Evolutionary conservation across 768 basidiomycete genomes (phyloP), one percentile per base, ranked within the genome.

Genomic region (Sarcodon sp.): DNA sequence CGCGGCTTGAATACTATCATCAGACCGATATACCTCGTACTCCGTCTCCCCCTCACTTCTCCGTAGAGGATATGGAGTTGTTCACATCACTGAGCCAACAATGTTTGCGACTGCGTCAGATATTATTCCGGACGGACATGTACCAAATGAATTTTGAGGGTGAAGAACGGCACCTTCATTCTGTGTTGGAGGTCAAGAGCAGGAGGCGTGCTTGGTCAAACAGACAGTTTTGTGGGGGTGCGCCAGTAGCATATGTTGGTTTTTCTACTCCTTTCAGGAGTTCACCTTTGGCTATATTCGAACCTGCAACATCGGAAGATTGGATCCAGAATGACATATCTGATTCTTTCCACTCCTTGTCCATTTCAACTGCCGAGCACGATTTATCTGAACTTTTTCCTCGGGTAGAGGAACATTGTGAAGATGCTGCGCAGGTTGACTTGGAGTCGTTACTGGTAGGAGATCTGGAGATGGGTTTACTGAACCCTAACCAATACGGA

Each of bases 121-220:
- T 74, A 18, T 67, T 69, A 13, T 58, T 65, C 7, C 71, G 74
- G 44, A 60, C 67, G 33, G 63, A 59, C 41, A 66, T 65, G 45
- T 63, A 61, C 43, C 66, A 61, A 44, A 67, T 61, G 50, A 73
- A 66, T 54, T 58, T 66, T 33, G 59, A 59, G 35, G 67, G 64
- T 18, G 70, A 67, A 35, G 66, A 64, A 53, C 56, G 44, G 52
- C 55, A 53, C 47, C 49, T 55, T 51, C 58, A 52, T 49, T 49
- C 51, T 12, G 60, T 76, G 6, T 64, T 85, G 18, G 80, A 81
- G 58, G 67, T 75, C 36, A 73, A 72, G 52, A 73, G 76, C 33
- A 69, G 75, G 35, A 69, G 84, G 32, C 69, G 81, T 8, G 83
- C 83, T 6, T 87, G 83, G 83, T 68, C 76, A 47, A 76, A 75